These are phyloP conservation scores for Phylloporus sp. DNA, from an alignment of 768 basidiomycete species.

Conservation along the genomic window DNA sequence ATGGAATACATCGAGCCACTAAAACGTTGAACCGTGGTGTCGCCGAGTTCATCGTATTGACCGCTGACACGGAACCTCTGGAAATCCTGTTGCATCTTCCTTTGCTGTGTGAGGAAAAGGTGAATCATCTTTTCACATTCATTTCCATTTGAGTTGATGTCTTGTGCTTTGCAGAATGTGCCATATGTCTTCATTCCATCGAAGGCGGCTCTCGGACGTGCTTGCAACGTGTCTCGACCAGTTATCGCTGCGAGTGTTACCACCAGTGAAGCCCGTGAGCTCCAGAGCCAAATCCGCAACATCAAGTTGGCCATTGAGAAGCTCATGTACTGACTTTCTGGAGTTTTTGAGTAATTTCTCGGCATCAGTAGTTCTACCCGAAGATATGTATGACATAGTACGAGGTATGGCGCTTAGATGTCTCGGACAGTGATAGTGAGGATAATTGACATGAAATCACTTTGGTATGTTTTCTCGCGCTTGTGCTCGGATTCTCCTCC, in stretches of 20 bases:
- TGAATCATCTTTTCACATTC: conserved; percentile 24
- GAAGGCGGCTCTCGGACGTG: conserved; percentile 93
- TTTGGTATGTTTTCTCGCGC: conserved; percentile 89
- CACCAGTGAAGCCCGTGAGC: conserved; percentile 91
- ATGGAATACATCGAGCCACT: conserved; percentile 58
- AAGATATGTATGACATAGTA: conserved; percentile 10
- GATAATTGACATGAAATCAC: conserved; percentile 31
- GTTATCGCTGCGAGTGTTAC: conserved; percentile 95
- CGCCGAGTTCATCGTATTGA: conserved; percentile 95
- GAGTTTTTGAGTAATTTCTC: conserved; percentile 2
- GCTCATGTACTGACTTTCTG: conserved; percentile 38
- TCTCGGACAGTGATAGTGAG: neutral
- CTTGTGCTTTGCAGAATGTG: conserved; percentile 61
- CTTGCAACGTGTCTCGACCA: conserved; percentile 91
- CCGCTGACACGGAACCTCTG: conserved; percentile 94
- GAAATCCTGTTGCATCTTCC: conserved; percentile 98
- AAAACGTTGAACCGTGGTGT: conserved; percentile 98
- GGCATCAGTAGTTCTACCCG: conserved; percentile 7
- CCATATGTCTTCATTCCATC: conserved; percentile 93
- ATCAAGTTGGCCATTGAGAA: conserved; percentile 83
- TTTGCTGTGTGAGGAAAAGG: conserved; percentile 97
- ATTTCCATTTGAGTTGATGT: neutral
- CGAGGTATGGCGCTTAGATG: conserved; percentile 2
- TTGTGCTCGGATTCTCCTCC: conserved; percentile 76
- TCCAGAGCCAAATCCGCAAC: conserved; percentile 81